These are phyloP conservation scores for Aspergillus bombycis DNA, from an alignment of 2,329 filamentous ascomycete genomes.

Conservation along the genomic window DNA sequence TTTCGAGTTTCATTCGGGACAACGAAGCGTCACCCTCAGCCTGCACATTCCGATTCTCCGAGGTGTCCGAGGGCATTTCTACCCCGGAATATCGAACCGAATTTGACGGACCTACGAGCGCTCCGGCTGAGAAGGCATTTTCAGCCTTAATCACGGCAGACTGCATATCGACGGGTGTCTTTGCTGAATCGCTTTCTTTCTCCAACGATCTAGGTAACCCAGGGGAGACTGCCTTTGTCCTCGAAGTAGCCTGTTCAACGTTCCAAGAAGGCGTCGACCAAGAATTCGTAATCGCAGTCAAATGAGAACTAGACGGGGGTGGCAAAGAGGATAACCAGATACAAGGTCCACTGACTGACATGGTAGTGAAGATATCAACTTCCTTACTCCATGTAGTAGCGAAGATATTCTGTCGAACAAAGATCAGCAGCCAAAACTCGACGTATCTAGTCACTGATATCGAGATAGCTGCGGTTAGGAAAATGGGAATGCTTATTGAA, in stretches of 20 bases:
- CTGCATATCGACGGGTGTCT: conserved; percentile 30
- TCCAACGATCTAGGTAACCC: conserved; percentile 26
- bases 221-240: conserved; percentile 25
- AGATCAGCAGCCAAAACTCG: not conserved
- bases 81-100: conserved; percentile 21
- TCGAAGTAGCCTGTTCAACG: conserved; percentile 27
- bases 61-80: conserved; percentile 22
- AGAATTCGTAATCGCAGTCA: conserved; percentile 34
- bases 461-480: not conserved
- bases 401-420: not conserved
- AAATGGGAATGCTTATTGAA: not conserved
- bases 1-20: conserved; percentile 31
- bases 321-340: conserved; percentile 39
- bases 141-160: conserved; percentile 30
- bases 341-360: conserved; percentile 43
- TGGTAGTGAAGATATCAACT: conserved; percentile 25
- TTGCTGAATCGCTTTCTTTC: conserved; percentile 22
- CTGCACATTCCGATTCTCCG: conserved; percentile 19
- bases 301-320: conserved; percentile 33
- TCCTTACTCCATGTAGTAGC: conserved; percentile 18
- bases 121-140: conserved; percentile 28
- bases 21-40: conserved; percentile 22
- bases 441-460: not conserved
- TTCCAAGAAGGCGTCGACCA: conserved; percentile 31
- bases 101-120: conserved; percentile 16